A percentile compares a stretch with the other conserved stretches of the same genome.
Conservation (phyloP, 2,329 filamentous ascomycete genomes). For the Talaromyces funiculosus region DNA sequence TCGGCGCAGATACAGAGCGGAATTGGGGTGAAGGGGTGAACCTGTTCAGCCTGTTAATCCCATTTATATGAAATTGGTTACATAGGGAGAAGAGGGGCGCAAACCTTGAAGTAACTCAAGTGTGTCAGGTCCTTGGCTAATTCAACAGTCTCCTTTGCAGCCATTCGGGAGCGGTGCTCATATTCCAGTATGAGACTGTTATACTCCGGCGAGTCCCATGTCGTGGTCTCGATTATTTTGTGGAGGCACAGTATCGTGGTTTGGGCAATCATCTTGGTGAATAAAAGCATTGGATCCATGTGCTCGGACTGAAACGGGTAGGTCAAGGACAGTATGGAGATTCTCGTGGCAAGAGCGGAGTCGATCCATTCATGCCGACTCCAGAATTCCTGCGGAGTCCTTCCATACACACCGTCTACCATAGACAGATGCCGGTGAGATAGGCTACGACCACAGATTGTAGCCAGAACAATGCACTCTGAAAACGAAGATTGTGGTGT, state of each 20-base stretch:
- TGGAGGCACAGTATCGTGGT: constrained; percentile 16
- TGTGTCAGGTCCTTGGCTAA: constrained; percentile 15
- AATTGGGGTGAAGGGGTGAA: constrained; percentile 18
- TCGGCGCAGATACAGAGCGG: constrained; percentile 16
- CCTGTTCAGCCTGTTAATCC: constrained; percentile 3
- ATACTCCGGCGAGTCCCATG: constrained; percentile 12
- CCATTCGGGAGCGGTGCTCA: constrained; percentile 11
- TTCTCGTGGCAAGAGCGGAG: constrained; percentile 12
- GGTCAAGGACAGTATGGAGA: constrained; percentile 14
- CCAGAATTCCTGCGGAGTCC: constrained; percentile 17
- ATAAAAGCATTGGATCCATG: constrained; percentile 18
- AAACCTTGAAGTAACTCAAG: constrained; percentile 17
- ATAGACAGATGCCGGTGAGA: constrained; percentile 14
- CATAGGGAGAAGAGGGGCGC: too few species aligned
- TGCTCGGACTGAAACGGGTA: constrained; percentile 15
- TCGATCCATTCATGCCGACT: constrained; percentile 18
- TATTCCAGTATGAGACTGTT: constrained; percentile 8
- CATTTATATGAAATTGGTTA: not conserved
- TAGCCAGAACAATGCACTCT: constrained; percentile 31
- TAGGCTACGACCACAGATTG: constrained; percentile 17
- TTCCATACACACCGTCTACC: constrained; percentile 16
- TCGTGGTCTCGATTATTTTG: constrained; percentile 13
- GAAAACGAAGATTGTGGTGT: constrained; percentile 24
- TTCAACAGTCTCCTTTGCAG: constrained; percentile 15
- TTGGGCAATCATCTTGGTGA: constrained; percentile 18